Evolutionary conservation across 1,284 basidiomycete species (phyloP), one percentile per base, ranked within the genome.

Genomic region (Cutaneotrichosporon dermatis): DNA sequence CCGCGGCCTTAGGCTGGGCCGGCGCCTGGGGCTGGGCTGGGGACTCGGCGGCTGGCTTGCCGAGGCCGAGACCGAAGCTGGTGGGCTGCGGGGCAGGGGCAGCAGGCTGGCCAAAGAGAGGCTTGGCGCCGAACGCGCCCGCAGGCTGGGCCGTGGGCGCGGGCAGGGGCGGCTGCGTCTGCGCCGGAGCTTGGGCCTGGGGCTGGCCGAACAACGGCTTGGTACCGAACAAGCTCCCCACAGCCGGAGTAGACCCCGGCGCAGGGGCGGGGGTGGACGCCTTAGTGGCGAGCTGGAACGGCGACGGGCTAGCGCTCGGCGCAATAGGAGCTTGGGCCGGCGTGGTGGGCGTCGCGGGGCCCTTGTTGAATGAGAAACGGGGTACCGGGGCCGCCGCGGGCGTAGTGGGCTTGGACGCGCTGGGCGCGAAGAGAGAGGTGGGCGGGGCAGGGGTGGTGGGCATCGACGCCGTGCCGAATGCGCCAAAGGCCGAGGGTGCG

Each of bases 131-230:
- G 4, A 52, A 46, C 25, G 60, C 40, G 16, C 37, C 16, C 10
- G 37, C 50, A 12, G 37, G 39, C 50, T 51, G 50, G 4, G 50
- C 16, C 25, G 54, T 37, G 13, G 64, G 55, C 10, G 51, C 57
- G 15, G 54, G 35, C 25, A 49, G 41, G 11, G 41, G 43, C 35
- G 52, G 36, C 34, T 43, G 34, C 25, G 25, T 25, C 25, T 25
- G 25, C 2, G 25, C 25, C 25, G 25, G 25, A 3, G 25, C 25
- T 25, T 25, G 25, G 3, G 25, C 25, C 2, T 2, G 25, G 25
- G 25, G 2, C 34, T 16, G 25, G 7, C 15, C 37, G 39, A 51
- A 51, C 1, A 46, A 15, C 15, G 44, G 44, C 44, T 16, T 25
- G 36, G 16, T 13, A 16, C 37, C 45, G 15, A 49, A 42, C 13